These are phyloP conservation scores for Conidiobolus incongruus DNA, from an alignment of 371 early-diverging fungal species.

Conservation along the genomic window DNA sequence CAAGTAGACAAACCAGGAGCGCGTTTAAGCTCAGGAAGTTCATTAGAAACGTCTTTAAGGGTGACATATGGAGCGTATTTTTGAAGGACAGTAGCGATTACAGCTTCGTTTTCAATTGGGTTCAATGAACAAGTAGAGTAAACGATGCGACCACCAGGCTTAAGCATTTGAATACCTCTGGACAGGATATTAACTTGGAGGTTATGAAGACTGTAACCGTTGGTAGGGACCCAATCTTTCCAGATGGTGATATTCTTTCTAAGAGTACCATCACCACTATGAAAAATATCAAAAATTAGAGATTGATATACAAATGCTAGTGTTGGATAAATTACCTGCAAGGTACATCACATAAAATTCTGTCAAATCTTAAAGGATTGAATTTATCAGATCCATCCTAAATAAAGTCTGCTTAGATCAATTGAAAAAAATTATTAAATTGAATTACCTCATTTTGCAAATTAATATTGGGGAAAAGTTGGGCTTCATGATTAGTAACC, in stretches of 20 bases:
- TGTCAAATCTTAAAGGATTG: constrained; percentile 57
- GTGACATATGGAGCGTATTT: constrained; percentile 29
- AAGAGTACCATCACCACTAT: constrained; percentile 96
- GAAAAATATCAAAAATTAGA: not conserved
- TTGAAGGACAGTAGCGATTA: constrained; percentile 63
- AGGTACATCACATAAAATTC: constrained; percentile 96
- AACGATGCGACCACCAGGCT: constrained; percentile 86
- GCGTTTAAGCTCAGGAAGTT: constrained; percentile 51
- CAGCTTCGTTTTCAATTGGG: constrained; percentile 94
- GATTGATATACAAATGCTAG: not conserved
- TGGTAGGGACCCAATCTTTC: constrained; percentile 58
- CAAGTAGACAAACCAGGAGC: constrained; percentile 58
- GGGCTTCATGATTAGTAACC: constrained; percentile 93
- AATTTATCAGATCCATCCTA: not conserved
- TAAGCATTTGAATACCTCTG: constrained; percentile 71
- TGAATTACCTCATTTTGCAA: not conserved
- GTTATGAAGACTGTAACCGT: constrained; percentile 58
- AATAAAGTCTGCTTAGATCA: not conserved
- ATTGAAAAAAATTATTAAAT: not conserved
- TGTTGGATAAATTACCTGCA: constrained; percentile 24
- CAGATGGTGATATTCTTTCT: constrained; percentile 91
- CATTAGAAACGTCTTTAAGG: constrained; percentile 58
- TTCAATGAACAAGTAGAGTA: constrained; percentile 99
- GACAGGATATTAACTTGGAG: constrained; percentile 74
- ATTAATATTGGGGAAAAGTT: constrained; percentile 66